Base-by-base conservation (phyloP, 2,329 filamentous ascomycete species). In the Ophiobolus disseminans region DNA sequence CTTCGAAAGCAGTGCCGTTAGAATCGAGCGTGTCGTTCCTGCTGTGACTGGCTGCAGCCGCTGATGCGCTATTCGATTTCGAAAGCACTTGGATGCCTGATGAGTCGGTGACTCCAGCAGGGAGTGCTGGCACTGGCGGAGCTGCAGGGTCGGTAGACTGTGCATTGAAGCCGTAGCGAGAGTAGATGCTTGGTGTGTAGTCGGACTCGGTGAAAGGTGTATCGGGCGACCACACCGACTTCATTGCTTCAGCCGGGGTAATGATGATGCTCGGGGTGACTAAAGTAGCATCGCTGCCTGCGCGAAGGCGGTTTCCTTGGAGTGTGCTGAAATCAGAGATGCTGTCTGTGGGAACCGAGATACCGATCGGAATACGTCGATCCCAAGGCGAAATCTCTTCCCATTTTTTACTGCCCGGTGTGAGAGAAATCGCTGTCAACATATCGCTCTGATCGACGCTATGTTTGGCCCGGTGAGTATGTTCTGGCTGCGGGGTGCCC, bases 341-440 rank as follows among this genome's bases (percentile, higher is more conserved):
- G 69, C 74, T 58, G 36, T 82, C 80, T 11, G 83, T 81, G 2
- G 87, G 82, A 36, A 90, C 75, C 11, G 83, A 81, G 40, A 91
- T 84, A 10, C 87, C 87, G 56, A 90, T 91, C 32, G 88, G 80
- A 50, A 91, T 91, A 1, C 86, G 86, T n/a, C 84, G 79, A 60
- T 88, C 85, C 48, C 81, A 82, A 0, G 88, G 87, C 11, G 87
- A 89, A 3, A 89, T 76, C 52, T 85, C 83, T 25, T 68, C 63
- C 66, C 56, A 74, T 21, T 54, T 64, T 50, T 62, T 70, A 40
- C 54, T 62, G 31, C 60, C 60, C 37, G 69, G 57, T 38, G 63
- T 57, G 40, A 71, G 31, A 6, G 66, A 65, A 11, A 64, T 65
- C 7, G 68, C 63, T 5, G 64, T 71, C 32, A 60, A 60, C 4